Evolutionary conservation across 768 basidiomycete genomes (phyloP).

Genomic region (Russula olivacea): DNA sequence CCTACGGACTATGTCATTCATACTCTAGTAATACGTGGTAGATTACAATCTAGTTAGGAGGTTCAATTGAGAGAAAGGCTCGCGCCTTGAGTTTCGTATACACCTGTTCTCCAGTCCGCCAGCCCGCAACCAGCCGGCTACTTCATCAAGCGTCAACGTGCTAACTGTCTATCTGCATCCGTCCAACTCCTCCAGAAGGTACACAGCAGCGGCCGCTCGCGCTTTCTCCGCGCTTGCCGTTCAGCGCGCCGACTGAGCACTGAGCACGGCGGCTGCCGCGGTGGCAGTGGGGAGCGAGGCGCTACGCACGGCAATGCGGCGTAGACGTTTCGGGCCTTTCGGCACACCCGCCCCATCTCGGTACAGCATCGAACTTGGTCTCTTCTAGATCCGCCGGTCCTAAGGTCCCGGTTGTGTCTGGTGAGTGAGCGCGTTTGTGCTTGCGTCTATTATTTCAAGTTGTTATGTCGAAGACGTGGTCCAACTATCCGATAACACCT

Average conservation of each 20-base stretch:
- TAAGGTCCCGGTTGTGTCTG: too few relatives aligned
- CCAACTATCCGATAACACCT: background rate
- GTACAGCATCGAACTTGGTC: background rate
- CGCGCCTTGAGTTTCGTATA: too few relatives aligned
- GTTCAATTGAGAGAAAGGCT: too few relatives aligned
- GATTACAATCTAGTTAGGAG: too few relatives aligned
- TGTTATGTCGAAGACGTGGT: background rate
- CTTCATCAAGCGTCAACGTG: background rate
- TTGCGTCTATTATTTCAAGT: constrained; percentile 3
- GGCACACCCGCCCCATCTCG: background rate
- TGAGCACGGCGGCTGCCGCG: background rate
- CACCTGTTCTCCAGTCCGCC: too few relatives aligned
- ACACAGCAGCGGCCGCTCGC: background rate
- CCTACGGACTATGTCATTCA: too few relatives aligned
- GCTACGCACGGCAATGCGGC: too few relatives aligned
- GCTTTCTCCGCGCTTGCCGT: constrained; percentile 7
- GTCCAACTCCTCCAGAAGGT: background rate
- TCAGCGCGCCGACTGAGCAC: constrained; percentile 6
- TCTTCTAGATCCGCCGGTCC: background rate
- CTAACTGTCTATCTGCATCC: too few relatives aligned
- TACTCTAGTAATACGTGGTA: too few relatives aligned
- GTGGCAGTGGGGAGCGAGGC: too few relatives aligned
- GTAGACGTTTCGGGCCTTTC: too few relatives aligned
- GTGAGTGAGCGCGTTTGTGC: constrained; percentile 14
- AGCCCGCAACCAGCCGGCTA: background rate